Base-by-base conservation (phyloP, 805 yeast genomes). In the Yarrowia porcina region DNA sequence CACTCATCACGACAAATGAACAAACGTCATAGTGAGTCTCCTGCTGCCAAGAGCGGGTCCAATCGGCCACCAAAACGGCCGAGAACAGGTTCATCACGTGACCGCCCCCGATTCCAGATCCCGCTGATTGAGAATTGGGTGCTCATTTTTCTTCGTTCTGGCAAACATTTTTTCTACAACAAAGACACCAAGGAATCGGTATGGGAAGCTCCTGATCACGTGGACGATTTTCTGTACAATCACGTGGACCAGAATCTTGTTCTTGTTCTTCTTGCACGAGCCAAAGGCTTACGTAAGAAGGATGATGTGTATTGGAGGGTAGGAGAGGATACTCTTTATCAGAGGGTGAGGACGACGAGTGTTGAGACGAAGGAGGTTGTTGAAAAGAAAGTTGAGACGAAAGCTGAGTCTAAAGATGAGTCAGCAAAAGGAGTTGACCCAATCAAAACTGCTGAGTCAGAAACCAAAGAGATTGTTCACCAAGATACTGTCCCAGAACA, bases 101-200 rank as follows among this genome's bases (percentile, higher is more conserved):
- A 65, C 50, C 35, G 61, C 11, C 70, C 69, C 12, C 65, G 63
- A 23, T 45, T 65, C 54, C 65, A 68, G 65, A 25, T 52, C 13
- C 21, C 27, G 4, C 28, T 52, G 7, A 35, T 35, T 23, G 59
- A 66, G 11, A 52, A 45, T 18, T 82, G 84, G 85, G 36, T 63
- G 2, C 63, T 82, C n/a, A 74, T 81, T 1, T 71, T 82, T 21
- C 72, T 79, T 15, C 70, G 71, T 21, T 69, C 73, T 9, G 85
- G 84, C 0, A 63, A 74, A 2, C 77, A 80, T 64, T 81, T 76
- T 68, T 81, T 75, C 49, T 69, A 76, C 63, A 74, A 80, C 66
- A 38, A 30, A 0, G 63, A 41, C 2, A 69, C 75, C 0, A 65
- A 69, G 9, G 64, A 63, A 39, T 75, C 80, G 1, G 61, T 65